Evolutionary conservation across 2,329 filamentous ascomycete species (phyloP), one percentile per base, ranked within the genome.

Genomic region (Colletotrichum sp.): DNA sequence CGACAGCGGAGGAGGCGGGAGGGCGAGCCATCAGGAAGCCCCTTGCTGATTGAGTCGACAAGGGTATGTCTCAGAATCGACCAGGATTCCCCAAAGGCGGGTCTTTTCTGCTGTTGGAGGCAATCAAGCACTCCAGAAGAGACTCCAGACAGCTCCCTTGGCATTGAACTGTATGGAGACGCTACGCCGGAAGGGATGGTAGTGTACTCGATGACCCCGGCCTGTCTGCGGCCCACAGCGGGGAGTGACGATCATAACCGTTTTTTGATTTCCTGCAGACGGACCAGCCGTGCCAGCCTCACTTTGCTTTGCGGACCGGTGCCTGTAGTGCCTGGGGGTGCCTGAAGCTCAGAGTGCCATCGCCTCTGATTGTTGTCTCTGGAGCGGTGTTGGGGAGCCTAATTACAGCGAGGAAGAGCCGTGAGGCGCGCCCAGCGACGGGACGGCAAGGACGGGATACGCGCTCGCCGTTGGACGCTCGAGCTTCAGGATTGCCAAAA

Each of bases 61-160:
- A 74, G 83, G 83, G 83, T 62, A 3, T 80, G 83, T 85, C 81
- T 84, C 84, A 84, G 80, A 81, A 79, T 78, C 79, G 77, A 81
- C 81, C 79, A 74, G 82, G 81, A 79, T 82, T 80, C 83, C 82
- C 81, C 79, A 83, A 81, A 80, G 76, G 77, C 64, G 64, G 70
- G 74, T 61, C 70, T 59, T 59, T 73, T 57, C 8, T 69, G 63
- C 49, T 27, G 59, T 69, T 63, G 59, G 32, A 65, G 70, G 74
- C 70, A 69, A 65, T 69, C 64, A 76, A 65, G 59, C 70, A 76
- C 64, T 69, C 34, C 25, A 44, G 25, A 39, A 73, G 69, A 76
- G 57, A 76, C 73, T 76, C 69, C 73, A 63, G 69, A 64, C 44
- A 69, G 59, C 70, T 32, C 57, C 70, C 74, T 76, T 64, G 70